phyloP scores from a whole-genome alignment of 2,329 filamentous ascomycete species.

The Hypoxylon sp. region DNA sequence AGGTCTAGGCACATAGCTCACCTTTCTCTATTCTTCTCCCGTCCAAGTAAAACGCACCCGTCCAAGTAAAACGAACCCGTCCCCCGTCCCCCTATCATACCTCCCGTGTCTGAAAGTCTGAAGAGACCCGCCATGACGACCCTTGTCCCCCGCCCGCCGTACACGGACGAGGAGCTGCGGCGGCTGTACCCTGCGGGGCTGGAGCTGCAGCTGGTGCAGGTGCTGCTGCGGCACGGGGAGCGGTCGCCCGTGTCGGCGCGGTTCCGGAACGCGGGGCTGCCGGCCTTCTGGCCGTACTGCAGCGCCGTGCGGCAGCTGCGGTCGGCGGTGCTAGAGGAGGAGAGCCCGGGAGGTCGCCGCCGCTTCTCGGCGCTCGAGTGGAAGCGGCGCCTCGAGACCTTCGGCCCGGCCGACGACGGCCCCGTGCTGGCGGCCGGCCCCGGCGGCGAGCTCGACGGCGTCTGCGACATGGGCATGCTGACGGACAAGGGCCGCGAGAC shows the following conservation, averaged over 20 bases:
- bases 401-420: conserved; percentile 74
- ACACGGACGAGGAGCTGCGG: conserved; percentile 80
- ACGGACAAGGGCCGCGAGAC: conserved; percentile 78
- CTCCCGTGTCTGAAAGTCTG: not conserved
- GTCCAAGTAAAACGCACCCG: no score
- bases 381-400: conserved; percentile 82
- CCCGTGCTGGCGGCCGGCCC: conserved; percentile 74
- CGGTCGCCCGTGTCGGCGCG: conserved; percentile 87
- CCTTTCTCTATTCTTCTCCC: not conserved
- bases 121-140: conserved; percentile 79
- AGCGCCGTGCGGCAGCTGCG: conserved; percentile 75
- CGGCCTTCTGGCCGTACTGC: conserved; percentile 89
- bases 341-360: conserved; percentile 45
- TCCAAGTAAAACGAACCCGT: not conserved
- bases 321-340: conserved; percentile 58
- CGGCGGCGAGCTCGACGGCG: conserved; percentile 73
- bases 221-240: conserved; percentile 81
- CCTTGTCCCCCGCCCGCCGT: conserved; percentile 75
- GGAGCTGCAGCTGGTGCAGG: conserved; percentile 87
- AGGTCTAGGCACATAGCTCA: no score
- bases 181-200: conserved; percentile 82
- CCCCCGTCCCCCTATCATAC: not conserved
- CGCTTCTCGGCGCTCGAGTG: conserved; percentile 61
- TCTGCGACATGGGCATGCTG: conserved; percentile 82
- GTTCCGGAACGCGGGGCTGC: conserved; percentile 79